phyloP scores from a whole-genome alignment of 192 early-diverging fungal species.

The Polychytrium aggregatum region DNA sequence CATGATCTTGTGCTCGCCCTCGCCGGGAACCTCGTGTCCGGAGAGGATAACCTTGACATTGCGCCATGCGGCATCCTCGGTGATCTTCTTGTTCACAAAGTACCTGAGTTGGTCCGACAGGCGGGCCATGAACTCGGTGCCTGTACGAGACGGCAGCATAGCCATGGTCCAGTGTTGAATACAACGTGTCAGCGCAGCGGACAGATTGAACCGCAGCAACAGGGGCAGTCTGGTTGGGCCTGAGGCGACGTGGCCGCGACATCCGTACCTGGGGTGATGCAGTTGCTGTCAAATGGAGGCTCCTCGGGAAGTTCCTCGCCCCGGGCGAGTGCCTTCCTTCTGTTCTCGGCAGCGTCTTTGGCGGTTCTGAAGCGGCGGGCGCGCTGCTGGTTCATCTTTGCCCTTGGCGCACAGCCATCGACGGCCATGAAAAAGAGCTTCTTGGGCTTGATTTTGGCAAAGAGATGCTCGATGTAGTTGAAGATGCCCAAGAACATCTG shows the following conservation, averaged over 20 bases:
- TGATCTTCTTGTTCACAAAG: conserved; percentile 76
- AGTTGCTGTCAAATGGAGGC: conserved; percentile 44
- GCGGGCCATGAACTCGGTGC: conserved; percentile 91
- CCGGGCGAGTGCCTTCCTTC: conserved; percentile 50
- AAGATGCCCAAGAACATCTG: conserved; percentile 91
- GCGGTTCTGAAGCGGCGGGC: conserved; percentile 42
- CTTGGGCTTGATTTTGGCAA: conserved; percentile 81
- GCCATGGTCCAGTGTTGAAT: no score
- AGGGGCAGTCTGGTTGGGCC: no score
- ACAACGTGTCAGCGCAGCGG: no score
- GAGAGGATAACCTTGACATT: conserved; percentile 78
- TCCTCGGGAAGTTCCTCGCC: conserved; percentile 58
- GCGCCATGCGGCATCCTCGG: conserved; percentile 79
- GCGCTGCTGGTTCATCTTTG: conserved; percentile 58
- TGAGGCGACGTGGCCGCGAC: no score
- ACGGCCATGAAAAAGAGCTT: conserved; percentile 93
- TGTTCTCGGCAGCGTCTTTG: conserved; percentile 29
- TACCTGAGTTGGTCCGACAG: conserved; percentile 80
- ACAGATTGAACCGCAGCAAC: no score
- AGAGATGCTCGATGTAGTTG: conserved; percentile 91
- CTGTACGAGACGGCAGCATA: conserved; percentile 17
- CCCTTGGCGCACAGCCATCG: conserved; percentile 58
- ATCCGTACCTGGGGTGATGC: conserved; percentile 41
- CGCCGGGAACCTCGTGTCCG: conserved; percentile 92
- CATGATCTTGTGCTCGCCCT: conserved; percentile 99